Conservation (phyloP, 371 early-diverging fungal genomes). For the Mucor indicus region DNA sequence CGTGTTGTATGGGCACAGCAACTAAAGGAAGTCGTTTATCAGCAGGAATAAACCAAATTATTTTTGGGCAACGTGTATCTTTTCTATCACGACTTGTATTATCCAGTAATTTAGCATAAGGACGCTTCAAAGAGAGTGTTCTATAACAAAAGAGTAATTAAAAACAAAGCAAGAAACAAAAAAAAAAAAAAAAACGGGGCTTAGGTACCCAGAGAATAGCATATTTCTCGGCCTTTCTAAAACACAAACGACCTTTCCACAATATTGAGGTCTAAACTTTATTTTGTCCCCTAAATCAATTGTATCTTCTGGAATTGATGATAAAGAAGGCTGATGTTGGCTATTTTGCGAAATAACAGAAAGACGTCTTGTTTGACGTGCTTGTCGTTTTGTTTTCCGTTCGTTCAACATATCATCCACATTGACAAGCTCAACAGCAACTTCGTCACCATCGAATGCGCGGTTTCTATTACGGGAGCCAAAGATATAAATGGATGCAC, state of each 20-base stretch:
- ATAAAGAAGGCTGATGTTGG: background rate
- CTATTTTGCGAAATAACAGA: conserved; percentile 3
- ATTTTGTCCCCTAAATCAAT: background rate
- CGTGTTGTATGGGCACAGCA: conserved; percentile 44
- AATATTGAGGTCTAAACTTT: conserved; percentile 26
- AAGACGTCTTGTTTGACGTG: conserved; percentile 19
- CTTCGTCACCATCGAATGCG: conserved; percentile 72
- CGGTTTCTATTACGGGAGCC: conserved; percentile 70
- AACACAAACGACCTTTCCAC: conserved; percentile 34
- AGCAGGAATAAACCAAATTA: conserved; percentile 65
- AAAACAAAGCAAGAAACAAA: background rate
- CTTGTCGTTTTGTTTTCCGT: conserved; percentile 25
- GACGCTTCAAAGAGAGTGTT: conserved; percentile 29
- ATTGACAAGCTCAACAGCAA: conserved; percentile 59
- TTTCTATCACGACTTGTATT: conserved; percentile 21
- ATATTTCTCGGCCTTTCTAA: conserved; percentile 29
- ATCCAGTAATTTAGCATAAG: conserved; percentile 14
- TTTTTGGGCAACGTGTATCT: conserved; percentile 19
- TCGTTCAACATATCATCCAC: conserved; percentile 48
- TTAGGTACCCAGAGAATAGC: conserved; percentile 35
- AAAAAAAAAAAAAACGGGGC: background rate
- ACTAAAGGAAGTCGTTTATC: conserved; percentile 66
- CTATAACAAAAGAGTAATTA: conserved; percentile 3
- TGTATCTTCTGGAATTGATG: conserved; percentile 25
- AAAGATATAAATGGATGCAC: conserved; percentile 53